Conservation (phyloP, 345 rosid species). For the Erodium maritimum region DNA sequence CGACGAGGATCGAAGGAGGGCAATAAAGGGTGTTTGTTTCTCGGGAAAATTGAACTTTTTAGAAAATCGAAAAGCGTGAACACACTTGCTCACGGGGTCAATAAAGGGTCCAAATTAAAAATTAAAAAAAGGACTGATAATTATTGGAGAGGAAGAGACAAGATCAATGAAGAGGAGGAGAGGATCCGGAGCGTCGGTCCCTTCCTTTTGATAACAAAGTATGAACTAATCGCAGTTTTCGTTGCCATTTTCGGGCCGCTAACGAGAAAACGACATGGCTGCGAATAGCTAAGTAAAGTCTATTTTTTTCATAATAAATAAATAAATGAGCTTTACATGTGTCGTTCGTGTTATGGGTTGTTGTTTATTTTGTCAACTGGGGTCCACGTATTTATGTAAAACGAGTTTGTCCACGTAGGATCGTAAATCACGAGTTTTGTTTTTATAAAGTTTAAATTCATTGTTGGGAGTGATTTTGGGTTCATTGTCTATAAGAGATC, state of each 20-base stretch:
- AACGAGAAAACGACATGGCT: not conserved
- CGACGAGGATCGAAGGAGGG: not conserved
- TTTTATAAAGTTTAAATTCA: too few species aligned
- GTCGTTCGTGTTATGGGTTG: not conserved
- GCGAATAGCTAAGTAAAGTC: not conserved
- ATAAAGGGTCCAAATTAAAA: not conserved
- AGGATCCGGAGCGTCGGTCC: not conserved
- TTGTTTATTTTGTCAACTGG: not conserved
- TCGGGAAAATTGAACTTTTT: not conserved
- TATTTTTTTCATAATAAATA: too few species aligned
- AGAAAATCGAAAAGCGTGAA: not conserved
- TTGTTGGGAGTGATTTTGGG: too few species aligned
- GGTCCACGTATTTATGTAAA: too few species aligned
- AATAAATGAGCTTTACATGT: not conserved
- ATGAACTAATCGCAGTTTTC: not conserved
- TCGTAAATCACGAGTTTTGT: too few species aligned
- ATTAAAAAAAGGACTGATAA: too few species aligned
- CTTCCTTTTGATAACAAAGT: not conserved
- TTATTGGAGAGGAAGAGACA: not conserved
- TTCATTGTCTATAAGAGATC: too few species aligned
- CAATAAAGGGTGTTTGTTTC: not conserved
- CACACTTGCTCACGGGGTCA: not conserved
- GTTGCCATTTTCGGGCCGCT: not conserved
- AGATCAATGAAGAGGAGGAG: not conserved
- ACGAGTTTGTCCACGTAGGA: too few species aligned